phyloP scores from a whole-genome alignment of 108 stramenopile species.

The Epithemia pelagica region DNA sequence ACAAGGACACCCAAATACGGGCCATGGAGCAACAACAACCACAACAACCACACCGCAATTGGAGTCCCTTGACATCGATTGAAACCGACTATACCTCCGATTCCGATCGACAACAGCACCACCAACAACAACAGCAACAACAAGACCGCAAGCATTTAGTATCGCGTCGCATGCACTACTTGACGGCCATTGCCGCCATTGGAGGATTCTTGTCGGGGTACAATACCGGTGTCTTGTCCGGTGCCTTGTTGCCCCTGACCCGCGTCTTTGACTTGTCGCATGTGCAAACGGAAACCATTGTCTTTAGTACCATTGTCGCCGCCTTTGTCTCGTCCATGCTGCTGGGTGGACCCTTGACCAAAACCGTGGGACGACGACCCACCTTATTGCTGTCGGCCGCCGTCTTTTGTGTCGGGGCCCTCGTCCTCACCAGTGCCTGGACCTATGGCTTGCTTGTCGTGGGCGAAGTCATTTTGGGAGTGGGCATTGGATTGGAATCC shows the following conservation, averaged over 20 bases:
- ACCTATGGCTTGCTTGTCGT: slow-evolving; percentile 32
- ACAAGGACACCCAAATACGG: too few species aligned
- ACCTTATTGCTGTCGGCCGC: slow-evolving; percentile 32
- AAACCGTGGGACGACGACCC: slow-evolving; percentile 28
- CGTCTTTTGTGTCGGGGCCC: slow-evolving; percentile 37
- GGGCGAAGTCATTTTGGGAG: slow-evolving; percentile 56
- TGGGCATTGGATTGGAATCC: slow-evolving; percentile 72
- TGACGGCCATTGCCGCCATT: slow-evolving; percentile 43
- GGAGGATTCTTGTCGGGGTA: slow-evolving; percentile 62
- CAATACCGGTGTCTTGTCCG: slow-evolving; percentile 47
- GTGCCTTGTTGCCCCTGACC: slow-evolving; percentile 20
- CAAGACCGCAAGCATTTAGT: slow-evolving; percentile 4
- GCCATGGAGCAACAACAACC: too few species aligned
- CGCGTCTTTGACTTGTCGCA: slow-evolving; percentile 23
- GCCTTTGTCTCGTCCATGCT: slow-evolving; percentile 24
- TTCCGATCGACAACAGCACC: too few species aligned
- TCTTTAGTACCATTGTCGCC: slow-evolving; percentile 37
- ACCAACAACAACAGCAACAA: too few species aligned
- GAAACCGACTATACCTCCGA: too few species aligned
- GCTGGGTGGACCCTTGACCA: slow-evolving; percentile 32
- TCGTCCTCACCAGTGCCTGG: slow-evolving; percentile 24
- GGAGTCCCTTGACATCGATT: too few species aligned
- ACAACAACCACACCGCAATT: too few species aligned
- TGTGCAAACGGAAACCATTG: slow-evolving; percentile 36
- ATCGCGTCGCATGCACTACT: slow-evolving; percentile 20